Conservation (phyloP, 2,329 filamentous ascomycete genomes). For the Colletotrichum tamarilloi region DNA sequence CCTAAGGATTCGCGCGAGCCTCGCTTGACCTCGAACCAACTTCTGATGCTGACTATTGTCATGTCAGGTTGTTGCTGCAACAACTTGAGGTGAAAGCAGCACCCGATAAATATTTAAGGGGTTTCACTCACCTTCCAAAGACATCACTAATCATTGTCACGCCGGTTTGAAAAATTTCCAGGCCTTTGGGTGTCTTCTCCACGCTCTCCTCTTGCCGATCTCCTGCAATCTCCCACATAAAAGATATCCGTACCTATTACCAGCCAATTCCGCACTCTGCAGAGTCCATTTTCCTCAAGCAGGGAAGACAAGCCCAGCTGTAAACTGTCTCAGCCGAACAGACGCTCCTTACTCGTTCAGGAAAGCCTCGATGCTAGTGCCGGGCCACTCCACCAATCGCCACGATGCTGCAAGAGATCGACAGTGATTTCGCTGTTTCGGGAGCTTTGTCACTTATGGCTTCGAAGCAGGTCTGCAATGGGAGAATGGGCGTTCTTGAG, state of each 20-base stretch:
- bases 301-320: constrained; percentile 19
- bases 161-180: neutral
- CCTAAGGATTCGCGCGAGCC: neutral
- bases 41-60: neutral
- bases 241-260: neutral
- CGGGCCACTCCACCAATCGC: constrained; percentile 8
- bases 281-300: neutral
- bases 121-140: too few relatives aligned
- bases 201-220: neutral
- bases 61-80: neutral
- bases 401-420: constrained; percentile 16
- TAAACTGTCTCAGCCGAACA: constrained; percentile 15
- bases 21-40: neutral
- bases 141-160: neutral
- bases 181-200: neutral
- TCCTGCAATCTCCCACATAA: neutral
- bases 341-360: neutral
- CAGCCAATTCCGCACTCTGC: neutral
- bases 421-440: constrained; percentile 10
- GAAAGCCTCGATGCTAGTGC: constrained; percentile 33
- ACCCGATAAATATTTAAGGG: neutral
- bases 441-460: neutral
- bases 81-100: neutral
- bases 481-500: neutral
- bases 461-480: neutral